These are phyloP conservation scores for Mucor saturninus DNA, from an alignment of 371 early-diverging fungal genomes.

Conservation along the genomic window DNA sequence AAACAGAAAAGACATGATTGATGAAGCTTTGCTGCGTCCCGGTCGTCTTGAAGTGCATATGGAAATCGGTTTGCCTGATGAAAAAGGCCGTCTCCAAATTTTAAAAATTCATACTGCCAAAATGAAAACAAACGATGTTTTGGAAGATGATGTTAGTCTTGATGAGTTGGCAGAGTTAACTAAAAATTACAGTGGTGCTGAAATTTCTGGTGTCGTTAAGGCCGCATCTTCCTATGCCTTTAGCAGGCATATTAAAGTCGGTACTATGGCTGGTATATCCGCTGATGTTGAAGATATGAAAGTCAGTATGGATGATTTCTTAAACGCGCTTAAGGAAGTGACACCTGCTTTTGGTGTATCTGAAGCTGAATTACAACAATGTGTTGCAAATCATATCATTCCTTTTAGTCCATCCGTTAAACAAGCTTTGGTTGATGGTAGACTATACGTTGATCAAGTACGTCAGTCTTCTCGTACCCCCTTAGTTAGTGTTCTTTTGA, in stretches of 20 bases:
- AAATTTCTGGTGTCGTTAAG: slow-evolving; percentile 97
- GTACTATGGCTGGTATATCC: slow-evolving; percentile 78
- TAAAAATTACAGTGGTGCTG: slow-evolving; percentile 99
- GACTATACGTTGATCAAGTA: slow-evolving; percentile 88
- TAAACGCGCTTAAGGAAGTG: slow-evolving; percentile 96
- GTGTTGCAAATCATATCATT: slow-evolving; percentile 87
- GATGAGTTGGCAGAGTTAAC: slow-evolving; percentile 89
- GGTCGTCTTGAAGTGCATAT: slow-evolving; percentile 98
- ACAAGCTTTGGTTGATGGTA: slow-evolving; percentile 82
- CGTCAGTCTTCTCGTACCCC: slow-evolving; percentile 83
- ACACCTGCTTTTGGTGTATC: slow-evolving; percentile 98
- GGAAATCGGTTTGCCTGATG: slow-evolving; percentile 95
- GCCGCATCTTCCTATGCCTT: slow-evolving; percentile 99
- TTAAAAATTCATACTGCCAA: slow-evolving; percentile 92
- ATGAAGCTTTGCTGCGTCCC: slow-evolving; percentile 97
- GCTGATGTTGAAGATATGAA: slow-evolving; percentile 89
- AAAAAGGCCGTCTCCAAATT: slow-evolving; percentile 90
- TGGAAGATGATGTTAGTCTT: slow-evolving; percentile 91
- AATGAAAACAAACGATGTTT: slow-evolving; percentile 87
- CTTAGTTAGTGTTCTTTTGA: slow-evolving; percentile 86
- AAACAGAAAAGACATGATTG: slow-evolving; percentile 98
- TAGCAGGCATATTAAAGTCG: slow-evolving; percentile 96
- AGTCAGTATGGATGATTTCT: slow-evolving; percentile 92
- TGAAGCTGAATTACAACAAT: slow-evolving; percentile 89
- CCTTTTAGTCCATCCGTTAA: slow-evolving; percentile 75